A percentile compares a stretch with the other conserved stretches of the same genome.
Evolutionary conservation across 768 basidiomycete genomes (phyloP).

Genomic region (Chalciporus piperatus): DNA sequence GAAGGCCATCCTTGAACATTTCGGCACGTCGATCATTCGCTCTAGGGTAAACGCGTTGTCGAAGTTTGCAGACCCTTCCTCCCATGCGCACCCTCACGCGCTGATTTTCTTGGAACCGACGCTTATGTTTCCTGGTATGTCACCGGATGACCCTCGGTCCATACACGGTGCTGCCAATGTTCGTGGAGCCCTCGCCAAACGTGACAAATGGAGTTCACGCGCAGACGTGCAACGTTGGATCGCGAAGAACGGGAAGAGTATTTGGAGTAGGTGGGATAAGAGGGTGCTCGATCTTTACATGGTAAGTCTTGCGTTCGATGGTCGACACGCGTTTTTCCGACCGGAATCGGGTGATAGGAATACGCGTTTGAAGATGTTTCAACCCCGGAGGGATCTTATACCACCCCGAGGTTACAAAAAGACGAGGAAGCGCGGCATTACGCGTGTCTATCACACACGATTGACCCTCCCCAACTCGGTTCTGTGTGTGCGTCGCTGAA

Average conservation of each 20-base stretch:
- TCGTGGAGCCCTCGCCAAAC: slow-evolving; percentile 25
- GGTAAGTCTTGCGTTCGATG: slow-evolving; percentile 9
- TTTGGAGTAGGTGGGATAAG: slow-evolving; percentile 26
- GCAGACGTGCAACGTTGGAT: slow-evolving; percentile 21
- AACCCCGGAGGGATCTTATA: slow-evolving; percentile 3
- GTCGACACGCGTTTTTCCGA: background rate
- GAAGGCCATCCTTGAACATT: background rate
- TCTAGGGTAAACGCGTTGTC: slow-evolving; percentile 20
- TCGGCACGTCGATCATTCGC: background rate
- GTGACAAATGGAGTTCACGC: slow-evolving; percentile 26
- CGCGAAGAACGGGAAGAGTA: slow-evolving; percentile 4
- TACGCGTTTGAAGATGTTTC: slow-evolving; percentile 23
- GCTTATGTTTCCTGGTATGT: slow-evolving; percentile 30
- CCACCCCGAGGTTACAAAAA: slow-evolving; percentile 25
- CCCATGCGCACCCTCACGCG: slow-evolving; percentile 9
- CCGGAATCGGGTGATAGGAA: slow-evolving; percentile 12
- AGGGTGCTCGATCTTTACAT: slow-evolving; percentile 22
- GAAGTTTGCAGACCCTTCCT: slow-evolving; percentile 3
- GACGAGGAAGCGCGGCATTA: slow-evolving; percentile 31
- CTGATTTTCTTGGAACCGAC: slow-evolving; percentile 31
- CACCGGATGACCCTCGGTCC: slow-evolving; percentile 25
- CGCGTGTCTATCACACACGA: slow-evolving; percentile 23
- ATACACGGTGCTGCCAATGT: slow-evolving; percentile 31
- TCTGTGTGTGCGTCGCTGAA: slow-evolving; percentile 15
- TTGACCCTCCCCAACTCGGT: slow-evolving; percentile 23